Evolutionary conservation across 257 asterid genomes (phyloP).

Genomic region (Plantago ovata): DNA sequence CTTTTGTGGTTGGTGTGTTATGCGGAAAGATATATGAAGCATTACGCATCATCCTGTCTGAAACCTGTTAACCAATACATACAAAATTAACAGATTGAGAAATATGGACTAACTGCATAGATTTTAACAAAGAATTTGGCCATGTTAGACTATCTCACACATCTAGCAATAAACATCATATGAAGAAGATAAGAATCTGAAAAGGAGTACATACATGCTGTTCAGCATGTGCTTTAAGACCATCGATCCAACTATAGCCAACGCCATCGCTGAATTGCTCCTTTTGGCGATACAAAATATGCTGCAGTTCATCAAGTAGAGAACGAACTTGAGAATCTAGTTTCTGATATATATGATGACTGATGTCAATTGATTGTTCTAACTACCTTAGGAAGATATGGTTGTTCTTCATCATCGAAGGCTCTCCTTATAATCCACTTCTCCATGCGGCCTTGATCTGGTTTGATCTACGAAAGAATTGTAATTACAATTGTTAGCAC

Average conservation of each 20-base stretch:
- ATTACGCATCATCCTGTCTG: slow-evolving; percentile 82
- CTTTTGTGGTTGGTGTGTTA: slow-evolving; percentile 85
- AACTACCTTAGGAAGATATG: slow-evolving; percentile 90
- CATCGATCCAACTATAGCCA: slow-evolving; percentile 98
- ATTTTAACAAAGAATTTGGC: too few relatives aligned
- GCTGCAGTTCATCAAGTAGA: slow-evolving; percentile 45
- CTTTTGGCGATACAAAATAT: slow-evolving; percentile 85
- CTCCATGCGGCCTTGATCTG: slow-evolving; percentile 70
- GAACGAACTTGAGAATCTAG: too few relatives aligned
- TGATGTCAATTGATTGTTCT: neutral
- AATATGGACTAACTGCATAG: neutral
- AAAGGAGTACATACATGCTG: slow-evolving; percentile 43
- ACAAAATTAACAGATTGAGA: neutral
- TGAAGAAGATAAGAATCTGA: neutral
- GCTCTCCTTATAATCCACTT: slow-evolving; percentile 96
- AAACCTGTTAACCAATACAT: slow-evolving; percentile 43
- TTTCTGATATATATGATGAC: neutral
- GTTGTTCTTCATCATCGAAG: slow-evolving; percentile 81
- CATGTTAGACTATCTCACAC: too few relatives aligned
- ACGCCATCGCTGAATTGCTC: slow-evolving; percentile 99
- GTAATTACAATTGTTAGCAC: neutral
- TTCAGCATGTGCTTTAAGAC: slow-evolving; percentile 90
- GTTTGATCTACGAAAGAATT: slow-evolving; percentile 53
- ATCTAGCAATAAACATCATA: neutral
- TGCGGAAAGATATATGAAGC: slow-evolving; percentile 80